Base-by-base conservation (phyloP, 768 basidiomycete genomes). In the Tricholoma saponaceum region DNA sequence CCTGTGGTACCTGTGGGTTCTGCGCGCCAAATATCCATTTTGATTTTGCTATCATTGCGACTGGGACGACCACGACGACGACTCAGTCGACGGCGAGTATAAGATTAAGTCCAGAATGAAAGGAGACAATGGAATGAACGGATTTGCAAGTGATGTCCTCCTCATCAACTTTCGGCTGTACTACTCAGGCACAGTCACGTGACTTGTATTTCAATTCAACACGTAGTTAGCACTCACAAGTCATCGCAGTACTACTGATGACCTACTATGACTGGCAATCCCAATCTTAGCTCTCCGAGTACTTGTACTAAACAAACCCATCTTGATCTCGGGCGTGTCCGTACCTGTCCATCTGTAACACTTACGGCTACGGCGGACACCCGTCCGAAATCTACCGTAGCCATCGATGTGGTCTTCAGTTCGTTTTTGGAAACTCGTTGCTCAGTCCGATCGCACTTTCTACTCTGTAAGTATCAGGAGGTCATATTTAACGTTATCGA, bases 1-100 rank as follows among this genome's bases (percentile, higher is more conserved):
- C 68, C 28, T 58, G 53, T 16, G 61, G 55, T 6, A 30, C 59
- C 22, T 59, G 68, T 20, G 10, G 56, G 26, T 70, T 70, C 16
- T 62, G 55, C 35, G 26, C 41, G 9, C 70, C 56, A 59, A 79
- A 79, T 25, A 70, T 75, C 64, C 70, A 75, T 69, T 76, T 74
- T 60, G 71, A 66, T 64, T 64, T 66, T 60, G 68, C 61, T 70
- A 70, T 70, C 51, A 43, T 20, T 55, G 18, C 30, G 8, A 10
- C 8, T 32, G 13, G 10, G 52, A 39, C 52, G 35, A 20, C 16
- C 18, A 5, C 25, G 41, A 43, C 52, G 52, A 54, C 22, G 52
- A 28, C 23, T 16, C n/a, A 14, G 52, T 54, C 43, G 37, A 43
- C n/a, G 52, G 37, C 33, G 33, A 28, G 8, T 28, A 28, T n/a